phyloP scores from a whole-genome alignment of 208 protist species.

The Trypanosoma lewisi region DNA sequence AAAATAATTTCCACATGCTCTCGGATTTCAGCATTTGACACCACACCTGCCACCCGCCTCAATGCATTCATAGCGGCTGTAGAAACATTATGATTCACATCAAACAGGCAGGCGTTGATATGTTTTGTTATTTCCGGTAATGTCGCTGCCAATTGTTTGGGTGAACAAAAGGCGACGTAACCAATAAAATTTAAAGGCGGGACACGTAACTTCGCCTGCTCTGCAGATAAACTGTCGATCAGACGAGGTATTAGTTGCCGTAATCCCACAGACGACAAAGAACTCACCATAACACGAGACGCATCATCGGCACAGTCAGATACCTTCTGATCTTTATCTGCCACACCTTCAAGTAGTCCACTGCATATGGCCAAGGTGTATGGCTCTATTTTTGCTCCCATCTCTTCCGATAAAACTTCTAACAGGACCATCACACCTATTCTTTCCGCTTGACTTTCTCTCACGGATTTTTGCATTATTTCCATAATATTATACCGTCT shows the following conservation, averaged over 20 bases:
- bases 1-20: conserved; percentile 90
- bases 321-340: conserved; percentile 81
- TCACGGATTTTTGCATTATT: conserved; percentile 53
- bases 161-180: conserved; percentile 91
- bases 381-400: conserved; percentile 79
- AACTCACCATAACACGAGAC: conserved; percentile 72
- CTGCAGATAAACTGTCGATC: conserved; percentile 63
- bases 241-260: conserved; percentile 86
- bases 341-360: conserved; percentile 76
- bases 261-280: conserved; percentile 80
- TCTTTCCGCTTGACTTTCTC: conserved; percentile 73
- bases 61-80: conserved; percentile 80
- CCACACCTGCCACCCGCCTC: conserved; percentile 85
- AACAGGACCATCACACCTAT: conserved; percentile 86
- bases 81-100: conserved; percentile 87
- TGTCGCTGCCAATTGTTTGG: conserved; percentile 85
- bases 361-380: conserved; percentile 78
- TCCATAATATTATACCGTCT: conserved; percentile 73
- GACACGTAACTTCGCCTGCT: conserved; percentile 80
- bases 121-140: conserved; percentile 91
- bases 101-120: conserved; percentile 83
- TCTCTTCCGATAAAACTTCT: conserved; percentile 78
- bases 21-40: conserved; percentile 90
- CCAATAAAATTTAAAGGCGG: conserved; percentile 89
- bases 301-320: conserved; percentile 89